Percentiles rank a stretch among this genome's conserved stretches.
phyloP scores from a whole-genome alignment of 2,329 filamentous ascomycete species.

The Cercospora berteroae region DNA sequence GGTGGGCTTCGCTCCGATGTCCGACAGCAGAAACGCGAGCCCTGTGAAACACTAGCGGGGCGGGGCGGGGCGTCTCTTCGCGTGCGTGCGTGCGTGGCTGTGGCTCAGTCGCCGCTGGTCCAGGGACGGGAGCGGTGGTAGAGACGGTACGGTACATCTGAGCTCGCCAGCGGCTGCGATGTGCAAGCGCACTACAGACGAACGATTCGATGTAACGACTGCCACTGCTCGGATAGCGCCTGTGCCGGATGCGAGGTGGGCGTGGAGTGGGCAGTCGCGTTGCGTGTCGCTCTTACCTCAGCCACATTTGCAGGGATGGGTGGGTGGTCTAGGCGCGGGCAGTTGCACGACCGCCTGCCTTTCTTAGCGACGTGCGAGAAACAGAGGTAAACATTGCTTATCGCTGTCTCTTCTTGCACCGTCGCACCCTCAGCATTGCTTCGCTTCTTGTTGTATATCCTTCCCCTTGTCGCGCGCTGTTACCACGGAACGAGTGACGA shows the following conservation, averaged over 20 bases:
- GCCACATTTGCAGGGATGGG: not conserved
- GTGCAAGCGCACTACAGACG: not conserved
- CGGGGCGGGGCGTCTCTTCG: not conserved
- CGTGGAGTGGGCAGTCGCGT: not conserved
- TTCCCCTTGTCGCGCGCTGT: not conserved
- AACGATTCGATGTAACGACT: not conserved
- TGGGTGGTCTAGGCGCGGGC: not conserved
- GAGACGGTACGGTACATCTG: not conserved
- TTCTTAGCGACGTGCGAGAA: not conserved
- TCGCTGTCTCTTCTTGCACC: conserved; percentile 5
- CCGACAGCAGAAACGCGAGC: not conserved
- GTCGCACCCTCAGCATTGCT: not conserved
- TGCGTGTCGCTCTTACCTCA: not conserved
- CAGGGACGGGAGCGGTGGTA: not conserved
- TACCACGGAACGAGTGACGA: not conserved
- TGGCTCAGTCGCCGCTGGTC: not conserved
- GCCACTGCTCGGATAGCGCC: not conserved
- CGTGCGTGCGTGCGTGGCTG: not conserved
- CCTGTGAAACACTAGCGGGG: not conserved
- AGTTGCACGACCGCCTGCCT: not conserved
- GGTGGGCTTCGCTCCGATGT: not conserved
- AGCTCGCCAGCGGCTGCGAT: not conserved
- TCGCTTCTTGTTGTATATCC: not conserved
- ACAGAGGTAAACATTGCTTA: not conserved
- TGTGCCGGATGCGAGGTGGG: not conserved